A percentile compares a stretch with the other conserved stretches of the same genome.
These are phyloP conservation scores for Vitis rotundifolia DNA, from an alignment of 164 flowering plant genomes.

Conservation along the genomic window DNA sequence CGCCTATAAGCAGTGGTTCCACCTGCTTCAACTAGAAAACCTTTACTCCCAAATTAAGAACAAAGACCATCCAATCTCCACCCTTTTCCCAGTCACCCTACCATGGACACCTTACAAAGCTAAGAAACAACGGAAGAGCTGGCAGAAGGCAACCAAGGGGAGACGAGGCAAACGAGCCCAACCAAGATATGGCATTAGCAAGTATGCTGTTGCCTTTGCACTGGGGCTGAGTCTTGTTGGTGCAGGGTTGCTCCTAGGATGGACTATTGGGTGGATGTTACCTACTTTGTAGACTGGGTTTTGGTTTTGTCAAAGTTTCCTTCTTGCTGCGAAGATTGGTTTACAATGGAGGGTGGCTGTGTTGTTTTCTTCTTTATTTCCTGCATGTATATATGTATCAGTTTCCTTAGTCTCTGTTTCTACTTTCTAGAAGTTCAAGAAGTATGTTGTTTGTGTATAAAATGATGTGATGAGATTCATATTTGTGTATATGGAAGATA, in stretches of 20 bases:
- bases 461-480: not conserved
- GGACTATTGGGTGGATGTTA: conserved; percentile 58
- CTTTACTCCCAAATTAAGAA: conserved; percentile 28
- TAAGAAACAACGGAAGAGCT: conserved; percentile 20
- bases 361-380: not conserved
- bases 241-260: conserved; percentile 51
- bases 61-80: conserved; percentile 22
- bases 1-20: conserved; percentile 84
- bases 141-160: conserved; percentile 11
- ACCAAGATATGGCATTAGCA: conserved; percentile 12
- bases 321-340: conserved; percentile 3
- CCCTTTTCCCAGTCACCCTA: conserved; percentile 28
- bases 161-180: conserved; percentile 16
- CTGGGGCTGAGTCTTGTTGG: conserved; percentile 46
- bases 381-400: conserved; percentile 1
- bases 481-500: not conserved
- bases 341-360: not conserved
- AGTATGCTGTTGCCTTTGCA: conserved; percentile 35
- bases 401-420: not conserved
- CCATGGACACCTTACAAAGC: conserved; percentile 32
- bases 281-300: conserved; percentile 26
- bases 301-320: not conserved
- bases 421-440: not conserved
- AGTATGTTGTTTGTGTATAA: not conserved
- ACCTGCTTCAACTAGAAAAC: conserved; percentile 38